Evolutionary conservation across 129 eudicot species (phyloP).

Genomic region (Cynara cardunculus): DNA sequence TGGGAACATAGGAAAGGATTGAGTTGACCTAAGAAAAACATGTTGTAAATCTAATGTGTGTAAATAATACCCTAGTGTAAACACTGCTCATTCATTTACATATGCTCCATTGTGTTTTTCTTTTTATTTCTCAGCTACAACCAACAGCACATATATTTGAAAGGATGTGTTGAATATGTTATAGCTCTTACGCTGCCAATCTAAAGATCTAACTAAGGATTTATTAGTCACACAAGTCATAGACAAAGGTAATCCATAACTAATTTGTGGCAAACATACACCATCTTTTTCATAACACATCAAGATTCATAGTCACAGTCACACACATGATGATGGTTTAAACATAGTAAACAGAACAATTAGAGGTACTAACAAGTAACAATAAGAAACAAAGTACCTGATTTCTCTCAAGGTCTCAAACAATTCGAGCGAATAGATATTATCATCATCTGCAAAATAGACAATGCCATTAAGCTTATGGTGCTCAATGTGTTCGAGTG

Average conservation of each 20-base stretch:
- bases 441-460: slow-evolving; percentile 96
- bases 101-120: neutral
- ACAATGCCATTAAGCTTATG: slow-evolving; percentile 94
- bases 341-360: neutral
- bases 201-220: neutral
- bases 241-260: neutral
- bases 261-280: neutral
- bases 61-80: neutral
- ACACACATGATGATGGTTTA: neutral
- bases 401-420: slow-evolving; percentile 65
- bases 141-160: neutral
- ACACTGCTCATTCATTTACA: neutral
- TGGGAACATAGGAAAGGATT: neutral
- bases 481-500: slow-evolving; percentile 77
- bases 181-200: neutral
- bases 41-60: neutral
- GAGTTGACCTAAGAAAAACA: neutral
- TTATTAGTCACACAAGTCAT: neutral
- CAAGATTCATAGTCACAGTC: slow-evolving; percentile 8
- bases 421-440: slow-evolving; percentile 76
- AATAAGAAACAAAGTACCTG: slow-evolving; percentile 40
- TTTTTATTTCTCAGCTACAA: neutral
- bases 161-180: neutral
- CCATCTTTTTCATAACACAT: neutral
- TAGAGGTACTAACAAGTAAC: neutral